Base-by-base conservation (phyloP, 352 stramenopile genomes). In the Phytophthora melonis region DNA sequence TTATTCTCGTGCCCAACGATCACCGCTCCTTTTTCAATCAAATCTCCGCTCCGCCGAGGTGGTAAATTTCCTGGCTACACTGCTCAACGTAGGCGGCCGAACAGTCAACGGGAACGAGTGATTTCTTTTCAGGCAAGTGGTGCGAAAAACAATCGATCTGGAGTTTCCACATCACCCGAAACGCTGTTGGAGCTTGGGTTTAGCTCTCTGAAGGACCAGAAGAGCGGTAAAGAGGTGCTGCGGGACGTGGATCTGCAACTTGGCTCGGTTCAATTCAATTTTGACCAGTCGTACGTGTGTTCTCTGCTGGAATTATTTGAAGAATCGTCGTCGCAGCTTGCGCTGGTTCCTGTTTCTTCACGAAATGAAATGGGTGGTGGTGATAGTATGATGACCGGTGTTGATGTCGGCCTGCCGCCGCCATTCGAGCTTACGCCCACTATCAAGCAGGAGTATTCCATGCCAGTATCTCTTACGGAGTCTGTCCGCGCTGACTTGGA, bases 271-370 rank as follows among this genome's bases (percentile, higher is more conserved):
- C 90, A 97, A 55, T 72, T 97, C 19, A 87, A 93, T 49, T 94
- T 96, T 69, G 89, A 97, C 49, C 90, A 97, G 62, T 87, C 88
- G 19, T 95, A 95, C 45, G 75, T 96, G 8, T 92, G 86, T 54
- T 93, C 87, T 56, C 66, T 96, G 60, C 25, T 96, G 3, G 83
- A 94, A 56, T 43, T 96, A 8, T 84, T 94, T 59, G 86, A 93
- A 70, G 80, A 94, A 66, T 88, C 88, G 52, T 80, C 75, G 49
- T 82, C 79, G 1, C 89, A 90, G 55, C 74, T 90, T 49, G 66
- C 78, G 8, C 13, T 79, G 16, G 67, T 78, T 49, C 65, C 78
- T 54, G 57, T 39, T 58, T 58, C 78, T 32, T 58, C 65, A 10
- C 72, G 67, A 57, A 63, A 60, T 57, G 58, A 50, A 56, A 32